Percentiles rank a stretch among this genome's conserved stretches.
Conservation (phyloP, 2,329 filamentous ascomycete genomes). For the Polytolypa hystricis region DNA sequence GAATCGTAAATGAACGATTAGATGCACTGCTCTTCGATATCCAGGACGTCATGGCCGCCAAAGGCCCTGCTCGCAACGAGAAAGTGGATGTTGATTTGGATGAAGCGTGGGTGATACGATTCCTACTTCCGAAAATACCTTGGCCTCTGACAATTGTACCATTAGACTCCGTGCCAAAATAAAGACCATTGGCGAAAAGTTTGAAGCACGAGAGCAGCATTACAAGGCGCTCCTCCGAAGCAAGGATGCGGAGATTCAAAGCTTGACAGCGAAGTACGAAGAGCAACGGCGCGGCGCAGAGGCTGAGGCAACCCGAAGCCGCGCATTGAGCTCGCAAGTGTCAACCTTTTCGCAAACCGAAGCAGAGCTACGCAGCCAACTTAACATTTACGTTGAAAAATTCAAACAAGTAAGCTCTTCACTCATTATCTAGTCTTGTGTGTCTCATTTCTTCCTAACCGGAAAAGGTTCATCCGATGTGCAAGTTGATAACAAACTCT, state of each 20-base stretch:
- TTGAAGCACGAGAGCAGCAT: slow-evolving; percentile 87
- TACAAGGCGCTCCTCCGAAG: slow-evolving; percentile 85
- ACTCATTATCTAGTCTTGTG: not conserved
- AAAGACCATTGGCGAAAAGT: slow-evolving; percentile 93
- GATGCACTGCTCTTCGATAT: slow-evolving; percentile 71
- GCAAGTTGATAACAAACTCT: slow-evolving; percentile 21
- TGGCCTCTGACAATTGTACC: slow-evolving; percentile 12
- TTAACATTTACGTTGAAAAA: slow-evolving; percentile 98
- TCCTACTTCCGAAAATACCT: slow-evolving; percentile 5
- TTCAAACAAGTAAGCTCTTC: slow-evolving; percentile 79
- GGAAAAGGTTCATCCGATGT: too few relatives aligned
- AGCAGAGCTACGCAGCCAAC: slow-evolving; percentile 80
- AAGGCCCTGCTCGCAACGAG: slow-evolving; percentile 69
- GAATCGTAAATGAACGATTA: slow-evolving; percentile 75
- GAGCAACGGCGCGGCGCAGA: slow-evolving; percentile 83
- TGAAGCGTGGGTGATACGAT: slow-evolving; percentile 55
- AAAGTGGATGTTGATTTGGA: slow-evolving; percentile 80
- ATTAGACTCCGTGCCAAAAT: slow-evolving; percentile 55
- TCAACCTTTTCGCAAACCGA: slow-evolving; percentile 95
- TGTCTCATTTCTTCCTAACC: not conserved
- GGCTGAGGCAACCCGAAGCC: slow-evolving; percentile 64
- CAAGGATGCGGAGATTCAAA: slow-evolving; percentile 92
- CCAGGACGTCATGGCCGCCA: slow-evolving; percentile 78
- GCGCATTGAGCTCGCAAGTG: slow-evolving; percentile 80
- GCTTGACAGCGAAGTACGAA: slow-evolving; percentile 78